Evolutionary conservation across 768 basidiomycete genomes (phyloP).

Genomic region (Termitomyces heimii): DNA sequence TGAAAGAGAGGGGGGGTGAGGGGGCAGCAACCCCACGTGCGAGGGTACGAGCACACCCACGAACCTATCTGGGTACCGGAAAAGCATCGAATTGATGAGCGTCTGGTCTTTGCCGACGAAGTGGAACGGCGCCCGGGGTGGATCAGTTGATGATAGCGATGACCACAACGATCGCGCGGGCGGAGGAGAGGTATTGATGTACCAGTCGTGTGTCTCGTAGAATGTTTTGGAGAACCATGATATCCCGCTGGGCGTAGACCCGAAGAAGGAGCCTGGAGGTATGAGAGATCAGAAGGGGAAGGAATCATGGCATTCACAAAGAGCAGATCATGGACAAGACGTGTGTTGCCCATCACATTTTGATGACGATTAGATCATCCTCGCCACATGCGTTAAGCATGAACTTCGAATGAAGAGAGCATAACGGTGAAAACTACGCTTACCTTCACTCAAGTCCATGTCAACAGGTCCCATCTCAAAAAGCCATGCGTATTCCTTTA

Average conservation of each 20-base stretch:
- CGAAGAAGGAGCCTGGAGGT: conserved; percentile 52
- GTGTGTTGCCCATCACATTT: too few species aligned
- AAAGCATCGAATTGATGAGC: conserved; percentile 40
- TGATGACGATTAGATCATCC: too few species aligned
- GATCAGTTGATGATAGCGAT: background rate
- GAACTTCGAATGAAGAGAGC: too few species aligned
- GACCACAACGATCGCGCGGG: background rate
- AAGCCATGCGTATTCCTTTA: conserved; percentile 28
- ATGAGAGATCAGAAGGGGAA: too few species aligned
- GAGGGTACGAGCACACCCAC: conserved; percentile 28
- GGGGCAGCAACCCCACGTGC: conserved; percentile 2
- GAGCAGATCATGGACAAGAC: too few species aligned
- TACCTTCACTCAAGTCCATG: conserved; percentile 46
- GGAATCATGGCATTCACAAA: background rate
- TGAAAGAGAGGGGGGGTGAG: conserved; percentile 3
- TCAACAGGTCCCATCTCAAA: conserved; percentile 46
- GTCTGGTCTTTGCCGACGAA: conserved; percentile 59
- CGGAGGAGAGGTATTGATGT: conserved; percentile 31
- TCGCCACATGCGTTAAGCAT: background rate
- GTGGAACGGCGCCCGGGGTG: conserved; percentile 9
- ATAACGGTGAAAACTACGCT: background rate
- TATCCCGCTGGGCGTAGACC: conserved; percentile 37
- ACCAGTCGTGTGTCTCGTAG: conserved; percentile 47
- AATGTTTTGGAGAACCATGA: conserved; percentile 39
- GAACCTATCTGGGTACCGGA: conserved; percentile 41